Base-by-base conservation (phyloP, 1,139 yeast genomes). In the Candida smagusa region DNA sequence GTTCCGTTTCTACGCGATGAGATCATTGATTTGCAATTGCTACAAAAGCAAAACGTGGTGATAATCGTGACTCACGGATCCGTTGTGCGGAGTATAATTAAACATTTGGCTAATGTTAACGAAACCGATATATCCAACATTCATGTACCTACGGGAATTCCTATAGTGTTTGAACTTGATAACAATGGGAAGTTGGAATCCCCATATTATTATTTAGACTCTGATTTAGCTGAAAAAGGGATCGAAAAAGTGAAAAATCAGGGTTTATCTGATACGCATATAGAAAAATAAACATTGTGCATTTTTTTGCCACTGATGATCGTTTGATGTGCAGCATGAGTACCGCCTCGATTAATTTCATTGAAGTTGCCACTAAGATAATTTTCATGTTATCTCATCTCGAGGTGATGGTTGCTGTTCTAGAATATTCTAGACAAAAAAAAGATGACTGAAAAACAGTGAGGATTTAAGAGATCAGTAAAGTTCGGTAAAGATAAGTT, bases 71-170 rank as follows among this genome's bases (percentile, higher is more conserved):
- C 87, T 1, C 95, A 85, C 58, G 95, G 95, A 2, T 78, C 86
- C 34, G 76, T 85, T 4, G 86, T 83, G 3, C 66, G 95, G 45
- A 81, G 88, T 16, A 61, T 84, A 27, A 67, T 83, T 39, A 84
- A 83, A 51, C 64, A 79, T 37, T 52, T 84, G 30, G 75, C 75
- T 44, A 61, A 65, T 3, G 74, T 84, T 3, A 68, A 76, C 32
- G 86, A 82, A 50, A 70, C 71, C n/a, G 81, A 77, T 39, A 84
- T 84, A 36, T 74, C 80, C 41, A 67, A 73, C 35, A 72, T 84
- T 35, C 83, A 84, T 54, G 82, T 84, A 8, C 92, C 95, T 2
- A 84, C 86, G 33, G 92, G 89, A 0, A 79, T 84, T 8, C 94
- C 94, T 4, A 62, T 84, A 41, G 77, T 80, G 28, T 64, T 79